Evolutionary conservation across 176 grass and related monocot species (phyloP).

Genomic region (Lolium multiflorum): DNA sequence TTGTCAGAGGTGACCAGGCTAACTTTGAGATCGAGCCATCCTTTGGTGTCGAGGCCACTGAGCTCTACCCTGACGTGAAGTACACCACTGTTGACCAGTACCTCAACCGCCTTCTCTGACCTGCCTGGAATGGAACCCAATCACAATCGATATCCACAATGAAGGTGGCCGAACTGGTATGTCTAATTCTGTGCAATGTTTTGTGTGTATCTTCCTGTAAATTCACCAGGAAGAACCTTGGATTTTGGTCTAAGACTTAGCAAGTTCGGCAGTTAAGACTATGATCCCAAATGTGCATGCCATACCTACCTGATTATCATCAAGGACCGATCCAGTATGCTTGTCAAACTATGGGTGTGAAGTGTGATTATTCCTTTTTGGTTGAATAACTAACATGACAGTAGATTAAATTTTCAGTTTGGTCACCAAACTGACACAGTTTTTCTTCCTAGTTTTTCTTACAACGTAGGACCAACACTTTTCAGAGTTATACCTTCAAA

Average conservation of each 20-base stretch:
- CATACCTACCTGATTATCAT: not conserved
- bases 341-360: not conserved
- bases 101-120: not conserved
- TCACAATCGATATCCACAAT: not conserved
- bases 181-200: not conserved
- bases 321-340: not conserved
- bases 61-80: slow-evolving; percentile 6
- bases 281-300: not conserved
- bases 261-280: not conserved
- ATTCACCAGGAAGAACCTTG: too few relatives aligned
- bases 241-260: too few relatives aligned
- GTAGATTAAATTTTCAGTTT: not conserved
- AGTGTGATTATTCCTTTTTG: not conserved
- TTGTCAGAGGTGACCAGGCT: not conserved
- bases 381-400: not conserved
- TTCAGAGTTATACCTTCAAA: too few relatives aligned
- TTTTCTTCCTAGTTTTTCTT: too few relatives aligned
- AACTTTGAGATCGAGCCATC: not conserved
- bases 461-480: too few relatives aligned
- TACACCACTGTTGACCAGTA: not conserved
- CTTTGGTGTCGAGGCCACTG: not conserved
- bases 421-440: not conserved
- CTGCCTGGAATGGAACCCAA: not conserved
- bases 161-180: not conserved
- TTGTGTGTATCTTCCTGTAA: not conserved